These are phyloP conservation scores for Solanum chacoense DNA, from an alignment of 305 asterid genomes.

Conservation along the genomic window DNA sequence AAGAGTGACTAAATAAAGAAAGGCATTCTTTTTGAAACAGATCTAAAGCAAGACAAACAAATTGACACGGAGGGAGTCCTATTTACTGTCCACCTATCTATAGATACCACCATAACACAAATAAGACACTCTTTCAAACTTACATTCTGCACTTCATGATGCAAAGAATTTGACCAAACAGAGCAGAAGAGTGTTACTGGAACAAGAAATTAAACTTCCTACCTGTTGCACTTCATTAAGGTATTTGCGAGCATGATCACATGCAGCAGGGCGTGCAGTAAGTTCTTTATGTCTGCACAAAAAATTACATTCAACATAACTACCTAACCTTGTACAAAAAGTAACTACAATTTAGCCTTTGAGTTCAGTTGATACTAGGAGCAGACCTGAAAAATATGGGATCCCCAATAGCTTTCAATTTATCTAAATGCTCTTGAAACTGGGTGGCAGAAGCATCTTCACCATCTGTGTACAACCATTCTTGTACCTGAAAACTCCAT, in stretches of 20 bases:
- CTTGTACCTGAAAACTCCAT: slow-evolving; percentile 57
- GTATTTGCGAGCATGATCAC: slow-evolving; percentile 59
- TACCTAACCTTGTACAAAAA: neutral
- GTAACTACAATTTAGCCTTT: neutral
- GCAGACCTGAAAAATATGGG: slow-evolving; percentile 84
- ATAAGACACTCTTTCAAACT: neutral
- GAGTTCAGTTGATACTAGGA: neutral
- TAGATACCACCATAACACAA: neutral
- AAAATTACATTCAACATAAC: neutral
- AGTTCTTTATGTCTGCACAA: slow-evolving; percentile 68
- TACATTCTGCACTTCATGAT: neutral
- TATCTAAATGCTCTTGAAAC: slow-evolving; percentile 71
- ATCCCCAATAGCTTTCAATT: slow-evolving; percentile 83
- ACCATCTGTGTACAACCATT: slow-evolving; percentile 98
- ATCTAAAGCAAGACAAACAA: neutral
- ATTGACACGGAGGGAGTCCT: neutral
- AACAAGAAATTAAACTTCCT: slow-evolving; percentile 3
- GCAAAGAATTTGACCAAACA: neutral
- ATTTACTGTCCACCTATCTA: neutral
- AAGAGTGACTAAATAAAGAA: neutral
- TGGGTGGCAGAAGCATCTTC: slow-evolving; percentile 96
- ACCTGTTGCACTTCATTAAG: slow-evolving; percentile 70
- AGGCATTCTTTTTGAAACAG: neutral
- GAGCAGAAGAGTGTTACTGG: neutral
- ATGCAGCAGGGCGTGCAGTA: slow-evolving; percentile 84